Conservation (phyloP, 225 moss, liverwort and hornwort species). For the Straminergon stramineum region DNA sequence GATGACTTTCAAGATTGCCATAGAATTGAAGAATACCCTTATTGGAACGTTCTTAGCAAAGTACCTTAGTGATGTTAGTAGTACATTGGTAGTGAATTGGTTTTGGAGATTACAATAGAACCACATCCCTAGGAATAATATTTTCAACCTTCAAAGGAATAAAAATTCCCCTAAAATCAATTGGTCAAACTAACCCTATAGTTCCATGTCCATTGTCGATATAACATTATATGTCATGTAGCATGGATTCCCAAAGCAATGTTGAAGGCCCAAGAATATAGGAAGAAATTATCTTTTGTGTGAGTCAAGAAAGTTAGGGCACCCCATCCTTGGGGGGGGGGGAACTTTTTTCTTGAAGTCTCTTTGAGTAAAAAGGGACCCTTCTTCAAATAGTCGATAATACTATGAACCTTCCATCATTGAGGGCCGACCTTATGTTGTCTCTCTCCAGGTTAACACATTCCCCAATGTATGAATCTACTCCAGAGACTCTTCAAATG, state of each 20-base stretch:
- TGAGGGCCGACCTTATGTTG: background rate
- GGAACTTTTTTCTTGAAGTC: background rate
- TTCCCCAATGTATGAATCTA: background rate
- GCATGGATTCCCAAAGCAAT: background rate
- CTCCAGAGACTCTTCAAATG: background rate
- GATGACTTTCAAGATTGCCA: background rate
- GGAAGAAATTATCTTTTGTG: background rate
- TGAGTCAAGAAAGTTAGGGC: background rate
- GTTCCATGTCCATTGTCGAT: background rate
- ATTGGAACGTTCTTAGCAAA: background rate
- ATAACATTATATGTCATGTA: background rate
- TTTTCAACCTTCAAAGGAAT: background rate
- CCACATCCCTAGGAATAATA: too few relatives aligned
- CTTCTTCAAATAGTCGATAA: background rate
- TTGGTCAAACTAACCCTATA: background rate
- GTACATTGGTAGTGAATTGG: background rate
- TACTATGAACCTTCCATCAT: background rate
- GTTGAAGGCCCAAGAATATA: background rate
- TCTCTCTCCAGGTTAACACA: background rate
- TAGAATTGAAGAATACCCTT: background rate
- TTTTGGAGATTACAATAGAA: background rate
- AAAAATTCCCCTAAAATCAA: background rate
- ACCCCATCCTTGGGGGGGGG: accelerated
- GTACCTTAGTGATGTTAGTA: background rate
- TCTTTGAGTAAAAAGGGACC: background rate